phyloP scores from a whole-genome alignment of 2,329 filamentous ascomycete genomes.

The Colletotrichum phormii region DNA sequence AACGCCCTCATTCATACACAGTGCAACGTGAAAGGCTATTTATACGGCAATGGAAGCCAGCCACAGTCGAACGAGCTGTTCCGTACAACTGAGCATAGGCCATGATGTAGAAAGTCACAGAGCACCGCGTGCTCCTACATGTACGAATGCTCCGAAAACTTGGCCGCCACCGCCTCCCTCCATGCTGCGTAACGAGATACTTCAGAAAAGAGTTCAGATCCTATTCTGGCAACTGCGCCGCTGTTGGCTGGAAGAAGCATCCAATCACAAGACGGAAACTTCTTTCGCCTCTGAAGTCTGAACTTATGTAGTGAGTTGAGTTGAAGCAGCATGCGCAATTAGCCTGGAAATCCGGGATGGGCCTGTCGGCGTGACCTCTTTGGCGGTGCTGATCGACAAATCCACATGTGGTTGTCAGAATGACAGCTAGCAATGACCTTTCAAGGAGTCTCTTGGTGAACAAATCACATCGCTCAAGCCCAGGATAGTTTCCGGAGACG shows the following conservation, averaged over 20 bases:
- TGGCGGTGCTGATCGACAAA: background rate
- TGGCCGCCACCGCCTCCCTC: background rate
- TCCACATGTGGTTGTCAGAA: background rate
- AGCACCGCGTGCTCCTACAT: background rate
- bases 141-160: conserved; percentile 1
- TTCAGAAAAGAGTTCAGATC: background rate
- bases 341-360: background rate
- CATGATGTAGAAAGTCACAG: background rate
- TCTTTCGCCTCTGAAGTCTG: background rate
- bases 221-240: conserved; percentile 4
- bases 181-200: background rate
- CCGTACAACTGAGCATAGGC: background rate
- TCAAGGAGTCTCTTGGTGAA: background rate
- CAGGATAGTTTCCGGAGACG: background rate
- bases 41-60: background rate
- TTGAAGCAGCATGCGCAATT: background rate
- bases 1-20: background rate
- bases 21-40: background rate
- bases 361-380: background rate
- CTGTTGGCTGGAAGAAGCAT: background rate
- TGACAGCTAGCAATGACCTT: background rate
- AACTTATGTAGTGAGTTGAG: background rate
- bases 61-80: background rate
- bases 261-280: background rate
- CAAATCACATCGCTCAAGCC: background rate